Evolutionary conservation across 805 yeast genomes (phyloP), one percentile per base, ranked within the genome.

Genomic region (Starmerella stellata): DNA sequence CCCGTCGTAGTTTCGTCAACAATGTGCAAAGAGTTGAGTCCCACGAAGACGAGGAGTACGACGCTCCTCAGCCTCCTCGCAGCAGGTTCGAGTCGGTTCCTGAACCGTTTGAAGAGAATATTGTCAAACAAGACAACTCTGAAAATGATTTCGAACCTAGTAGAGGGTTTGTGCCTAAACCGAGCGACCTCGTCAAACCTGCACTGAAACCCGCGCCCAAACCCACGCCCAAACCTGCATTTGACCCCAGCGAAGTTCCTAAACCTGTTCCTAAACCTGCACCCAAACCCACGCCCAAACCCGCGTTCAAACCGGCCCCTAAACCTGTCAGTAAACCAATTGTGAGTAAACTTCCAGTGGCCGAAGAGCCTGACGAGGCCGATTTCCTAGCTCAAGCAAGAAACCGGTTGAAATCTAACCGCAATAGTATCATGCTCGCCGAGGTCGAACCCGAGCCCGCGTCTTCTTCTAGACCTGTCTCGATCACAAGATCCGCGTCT

Each of bases 341-440:
- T 34, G 40, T 42, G 7, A 29, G 30, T 5, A 36, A 39, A n/a
- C 36, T 40, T 8, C 28, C 37, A 21, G 39, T 41, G n/a, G 19
- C 25, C 28, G 45, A 38, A 16, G 39, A 34, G 16, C 38, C 37
- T 16, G 46, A 43, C 16, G 45, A 43, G 28, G 40, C 34, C 5
- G 45, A 45, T 18, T 43, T 43, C 33, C 25, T 43, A 33, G 36
- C 43, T 9, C 41, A 37, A 4, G 45, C 45, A 4, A 17, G 39
- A n/a, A 17, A 35, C 19, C 19, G 33, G 31, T 21, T 40, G 41
- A 11, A 32, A 23, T 20, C 19, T 18, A 29, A 29, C 32, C 16
- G 32, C 19, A 29, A 29, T 13, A 29, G 32, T 13, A 13, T 29
- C 15, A 8, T 29, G 19, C 32, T 29, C 9, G 32, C 16, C 19